A percentile compares a stretch with the other conserved stretches of the same genome.
phyloP scores from a whole-genome alignment of 176 grass and related monocot species.

The Sorghum bicolor region DNA sequence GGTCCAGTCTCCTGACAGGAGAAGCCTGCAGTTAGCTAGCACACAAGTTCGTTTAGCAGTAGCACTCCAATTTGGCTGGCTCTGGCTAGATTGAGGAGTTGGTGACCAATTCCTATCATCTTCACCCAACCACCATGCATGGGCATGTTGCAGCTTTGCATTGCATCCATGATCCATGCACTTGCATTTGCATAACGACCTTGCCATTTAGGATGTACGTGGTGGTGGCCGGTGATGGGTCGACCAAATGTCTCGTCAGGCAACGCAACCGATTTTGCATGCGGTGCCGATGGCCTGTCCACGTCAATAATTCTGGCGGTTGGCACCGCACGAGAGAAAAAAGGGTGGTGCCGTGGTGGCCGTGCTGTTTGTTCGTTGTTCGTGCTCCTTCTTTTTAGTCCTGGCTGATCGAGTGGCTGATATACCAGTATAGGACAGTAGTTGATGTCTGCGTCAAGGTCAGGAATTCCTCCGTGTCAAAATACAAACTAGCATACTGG shows the following conservation, averaged over 20 bases:
- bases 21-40: too few species aligned
- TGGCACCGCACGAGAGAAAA: background rate
- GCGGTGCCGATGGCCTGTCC: background rate
- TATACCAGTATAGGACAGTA: background rate
- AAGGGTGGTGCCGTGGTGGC: background rate
- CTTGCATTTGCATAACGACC: background rate
- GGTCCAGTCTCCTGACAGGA: too few species aligned
- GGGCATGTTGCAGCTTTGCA: background rate
- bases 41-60: background rate
- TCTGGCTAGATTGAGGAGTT: background rate
- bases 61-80: background rate
- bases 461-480: background rate
- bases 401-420: background rate
- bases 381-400: background rate
- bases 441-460: background rate
- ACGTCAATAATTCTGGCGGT: constrained; percentile 21
- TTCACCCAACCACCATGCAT: constrained; percentile 19
- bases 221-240: background rate
- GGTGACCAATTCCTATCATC: constrained; percentile 27
- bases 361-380: background rate
- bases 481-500: too few species aligned
- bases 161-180: background rate
- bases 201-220: background rate
- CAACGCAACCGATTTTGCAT: background rate
- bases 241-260: background rate